Percentiles rank a stretch among this genome's conserved stretches.
Evolutionary conservation across 257 asterid species (phyloP).

Genomic region (Jacaranda mimosifolia): DNA sequence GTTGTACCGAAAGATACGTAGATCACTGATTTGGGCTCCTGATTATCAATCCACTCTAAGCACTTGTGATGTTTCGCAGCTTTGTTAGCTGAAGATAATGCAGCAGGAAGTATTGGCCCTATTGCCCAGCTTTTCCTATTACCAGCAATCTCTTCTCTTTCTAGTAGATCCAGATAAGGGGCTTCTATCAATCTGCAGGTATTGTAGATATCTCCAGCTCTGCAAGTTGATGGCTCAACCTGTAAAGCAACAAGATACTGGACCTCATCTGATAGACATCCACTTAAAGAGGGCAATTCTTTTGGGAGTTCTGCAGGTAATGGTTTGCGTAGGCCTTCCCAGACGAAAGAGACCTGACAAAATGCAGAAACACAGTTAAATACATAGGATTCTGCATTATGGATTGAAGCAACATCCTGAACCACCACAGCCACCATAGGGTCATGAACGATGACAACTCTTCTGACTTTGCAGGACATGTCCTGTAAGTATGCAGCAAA

Average conservation of each 20-base stretch:
- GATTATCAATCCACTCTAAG: constrained; percentile 53
- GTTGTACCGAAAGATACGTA: constrained; percentile 57
- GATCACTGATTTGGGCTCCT: constrained; percentile 48
- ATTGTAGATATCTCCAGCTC: constrained; percentile 45
- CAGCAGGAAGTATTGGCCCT: constrained; percentile 48
- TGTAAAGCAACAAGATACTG: not conserved
- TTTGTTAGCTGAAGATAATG: not conserved
- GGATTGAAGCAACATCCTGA: constrained; percentile 43
- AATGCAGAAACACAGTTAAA: constrained; percentile 43
- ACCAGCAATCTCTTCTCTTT: constrained; percentile 20
- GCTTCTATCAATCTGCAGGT: constrained; percentile 45
- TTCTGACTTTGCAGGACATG: constrained; percentile 22
- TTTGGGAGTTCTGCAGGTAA: not conserved
- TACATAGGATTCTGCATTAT: constrained; percentile 47
- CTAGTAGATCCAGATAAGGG: constrained; percentile 43
- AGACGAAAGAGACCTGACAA: not conserved
- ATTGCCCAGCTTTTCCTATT: constrained; percentile 52
- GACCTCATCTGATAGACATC: constrained; percentile 12
- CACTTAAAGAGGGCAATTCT: not conserved
- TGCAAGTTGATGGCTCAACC: constrained; percentile 12
- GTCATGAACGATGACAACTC: constrained; percentile 50
- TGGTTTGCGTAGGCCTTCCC: not conserved
- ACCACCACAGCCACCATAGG: constrained; percentile 44
- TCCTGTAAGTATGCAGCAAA: constrained; percentile 24
- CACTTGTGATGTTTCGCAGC: constrained; percentile 31